phyloP scores from a whole-genome alignment of 148 eudicot genomes.

The Limonium bicolor region DNA sequence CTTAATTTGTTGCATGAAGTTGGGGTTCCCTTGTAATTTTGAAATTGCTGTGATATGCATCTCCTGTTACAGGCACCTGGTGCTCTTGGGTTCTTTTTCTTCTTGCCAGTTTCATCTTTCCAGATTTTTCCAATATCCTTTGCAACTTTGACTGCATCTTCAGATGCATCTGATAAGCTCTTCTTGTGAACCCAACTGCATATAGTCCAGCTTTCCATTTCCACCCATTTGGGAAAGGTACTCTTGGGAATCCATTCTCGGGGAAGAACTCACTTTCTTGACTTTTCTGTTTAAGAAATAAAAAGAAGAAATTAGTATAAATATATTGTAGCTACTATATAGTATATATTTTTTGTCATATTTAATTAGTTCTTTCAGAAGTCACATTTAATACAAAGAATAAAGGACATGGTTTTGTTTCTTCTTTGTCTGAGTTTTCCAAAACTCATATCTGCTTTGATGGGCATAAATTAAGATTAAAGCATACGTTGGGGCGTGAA shows the following conservation, averaged over 20 bases:
- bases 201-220: constrained; percentile 74
- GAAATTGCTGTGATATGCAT: constrained; percentile 53
- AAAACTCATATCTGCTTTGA: too few relatives aligned
- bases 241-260: constrained; percentile 62
- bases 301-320: too few relatives aligned
- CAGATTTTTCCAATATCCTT: constrained; percentile 48
- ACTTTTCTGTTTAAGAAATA: constrained; percentile 4
- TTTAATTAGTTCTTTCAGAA: too few relatives aligned
- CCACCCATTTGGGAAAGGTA: constrained; percentile 77
- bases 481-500: too few relatives aligned
- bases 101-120: constrained; percentile 53
- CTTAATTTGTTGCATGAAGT: too few relatives aligned
- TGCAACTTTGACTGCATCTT: constrained; percentile 61
- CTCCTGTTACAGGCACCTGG: constrained; percentile 41
- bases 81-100: constrained; percentile 22
- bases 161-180: constrained; percentile 64
- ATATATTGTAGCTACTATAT: too few relatives aligned
- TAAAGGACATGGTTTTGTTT: too few relatives aligned
- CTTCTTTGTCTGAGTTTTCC: too few relatives aligned
- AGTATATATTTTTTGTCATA: too few relatives aligned
- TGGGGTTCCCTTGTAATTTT: neutral
- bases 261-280: constrained; percentile 69
- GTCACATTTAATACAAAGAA: too few relatives aligned
- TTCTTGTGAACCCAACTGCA: constrained; percentile 76
- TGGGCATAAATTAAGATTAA: too few relatives aligned